A percentile compares a stretch with the other conserved stretches of the same genome.
Evolutionary conservation across 164 flowering plant species (phyloP).

Genomic region (Magnolia sinica): DNA sequence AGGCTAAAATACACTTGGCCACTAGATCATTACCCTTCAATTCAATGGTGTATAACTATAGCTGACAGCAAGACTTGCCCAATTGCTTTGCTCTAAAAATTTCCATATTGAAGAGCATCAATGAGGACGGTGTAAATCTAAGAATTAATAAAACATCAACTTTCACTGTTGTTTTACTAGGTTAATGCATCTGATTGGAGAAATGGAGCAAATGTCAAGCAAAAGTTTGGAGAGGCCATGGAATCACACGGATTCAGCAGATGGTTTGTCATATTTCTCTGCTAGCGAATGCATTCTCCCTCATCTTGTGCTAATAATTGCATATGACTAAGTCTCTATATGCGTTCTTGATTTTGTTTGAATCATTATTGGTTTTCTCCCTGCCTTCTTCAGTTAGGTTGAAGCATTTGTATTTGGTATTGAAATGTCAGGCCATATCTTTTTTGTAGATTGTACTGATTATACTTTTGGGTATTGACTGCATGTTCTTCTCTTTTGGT

Average conservation of each 20-base stretch:
- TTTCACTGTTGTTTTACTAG: conserved; percentile 33
- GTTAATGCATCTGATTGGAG: conserved; percentile 90
- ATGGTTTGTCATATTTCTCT: conserved; percentile 40
- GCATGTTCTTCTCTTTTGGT: no score
- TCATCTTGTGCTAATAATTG: conserved; percentile 2
- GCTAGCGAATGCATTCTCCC: conserved; percentile 1
- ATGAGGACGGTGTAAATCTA: no score
- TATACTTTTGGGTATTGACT: no score
- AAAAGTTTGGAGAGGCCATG: conserved; percentile 76
- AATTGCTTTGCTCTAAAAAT: no score
- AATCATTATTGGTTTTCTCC: conserved; percentile 1
- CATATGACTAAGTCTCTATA: background rate
- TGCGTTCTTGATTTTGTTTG: background rate
- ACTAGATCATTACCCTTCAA: no score
- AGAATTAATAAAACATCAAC: no score
- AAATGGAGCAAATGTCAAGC: conserved; percentile 75
- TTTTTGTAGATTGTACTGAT: background rate
- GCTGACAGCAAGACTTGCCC: no score
- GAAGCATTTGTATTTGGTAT: background rate
- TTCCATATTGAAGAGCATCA: no score
- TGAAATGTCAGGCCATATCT: background rate
- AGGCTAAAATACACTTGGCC: no score
- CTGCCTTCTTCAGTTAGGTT: background rate
- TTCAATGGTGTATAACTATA: no score
- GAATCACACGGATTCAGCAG: conserved; percentile 61